Conservation (phyloP, 768 basidiomycete species). For the Sporobolomyces phaffii region DNA sequence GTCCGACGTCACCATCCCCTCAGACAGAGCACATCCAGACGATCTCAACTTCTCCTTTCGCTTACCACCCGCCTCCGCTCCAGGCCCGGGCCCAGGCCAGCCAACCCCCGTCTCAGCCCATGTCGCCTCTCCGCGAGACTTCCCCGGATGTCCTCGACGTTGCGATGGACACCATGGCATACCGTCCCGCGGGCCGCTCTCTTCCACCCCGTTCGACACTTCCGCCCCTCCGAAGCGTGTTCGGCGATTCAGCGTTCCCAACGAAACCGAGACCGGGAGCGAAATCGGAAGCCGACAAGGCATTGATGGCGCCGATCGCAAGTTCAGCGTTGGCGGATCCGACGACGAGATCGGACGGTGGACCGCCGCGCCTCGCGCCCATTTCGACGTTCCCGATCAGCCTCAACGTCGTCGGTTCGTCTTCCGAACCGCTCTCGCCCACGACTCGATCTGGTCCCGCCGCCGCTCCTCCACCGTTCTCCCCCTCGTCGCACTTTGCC, state of each 20-base stretch:
- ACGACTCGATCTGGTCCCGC: background rate
- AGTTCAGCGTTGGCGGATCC: background rate
- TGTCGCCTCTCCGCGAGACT: background rate
- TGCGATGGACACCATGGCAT: conserved; percentile 30
- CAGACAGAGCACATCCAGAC: background rate
- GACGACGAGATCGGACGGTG: background rate
- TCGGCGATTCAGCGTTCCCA: conserved; percentile 3
- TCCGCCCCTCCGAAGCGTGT: conserved; percentile 26
- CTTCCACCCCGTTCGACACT: conserved; percentile 24
- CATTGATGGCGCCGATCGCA: conserved; percentile 26
- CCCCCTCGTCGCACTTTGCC: background rate
- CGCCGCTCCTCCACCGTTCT: background rate
- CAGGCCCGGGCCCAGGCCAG: background rate
- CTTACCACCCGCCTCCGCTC: background rate
- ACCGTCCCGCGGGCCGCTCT: background rate
- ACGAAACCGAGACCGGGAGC: background rate
- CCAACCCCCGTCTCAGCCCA: background rate
- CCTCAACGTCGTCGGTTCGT: background rate
- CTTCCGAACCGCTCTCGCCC: background rate
- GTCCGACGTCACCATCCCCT: background rate
- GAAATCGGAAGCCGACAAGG: conserved; percentile 31
- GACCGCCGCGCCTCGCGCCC: conserved; percentile 14
- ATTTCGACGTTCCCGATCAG: conserved; percentile 22
- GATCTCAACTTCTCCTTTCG: background rate
- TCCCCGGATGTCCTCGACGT: conserved; percentile 30